Conservation (phyloP, 306 rosid genomes). For the Cucurbita moschata region DNA sequence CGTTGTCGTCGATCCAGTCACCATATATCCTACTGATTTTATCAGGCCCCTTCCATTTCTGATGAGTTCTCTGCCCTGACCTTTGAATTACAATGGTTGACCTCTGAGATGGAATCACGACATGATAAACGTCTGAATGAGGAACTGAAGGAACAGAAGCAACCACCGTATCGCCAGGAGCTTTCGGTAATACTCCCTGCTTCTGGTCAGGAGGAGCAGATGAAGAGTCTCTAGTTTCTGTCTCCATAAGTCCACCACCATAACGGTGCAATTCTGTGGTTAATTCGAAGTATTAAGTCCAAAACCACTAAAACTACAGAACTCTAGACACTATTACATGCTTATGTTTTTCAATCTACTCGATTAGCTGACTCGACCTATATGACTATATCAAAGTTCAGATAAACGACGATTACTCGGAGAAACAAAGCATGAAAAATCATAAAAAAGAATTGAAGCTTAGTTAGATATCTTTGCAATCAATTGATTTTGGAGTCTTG, state of each 20-base stretch:
- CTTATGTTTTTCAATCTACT: background rate
- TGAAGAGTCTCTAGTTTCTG: slow-evolving; percentile 60
- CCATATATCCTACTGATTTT: slow-evolving; percentile 98
- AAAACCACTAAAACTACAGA: background rate
- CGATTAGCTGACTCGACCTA: background rate
- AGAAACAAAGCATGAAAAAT: background rate
- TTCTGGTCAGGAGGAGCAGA: slow-evolving; percentile 40
- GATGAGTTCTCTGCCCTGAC: slow-evolving; percentile 77
- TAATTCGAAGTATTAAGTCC: slow-evolving; percentile 1
- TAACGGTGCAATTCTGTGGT: slow-evolving; percentile 72
- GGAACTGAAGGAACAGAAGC: slow-evolving; percentile 47
- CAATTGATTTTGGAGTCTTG: background rate
- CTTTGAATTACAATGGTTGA: slow-evolving; percentile 60
- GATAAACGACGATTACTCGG: background rate
- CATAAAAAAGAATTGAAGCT: background rate
- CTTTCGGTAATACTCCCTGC: slow-evolving; percentile 50
- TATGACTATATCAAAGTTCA: background rate
- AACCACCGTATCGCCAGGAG: slow-evolving; percentile 46
- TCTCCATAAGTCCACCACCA: slow-evolving; percentile 83
- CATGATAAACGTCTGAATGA: slow-evolving; percentile 66
- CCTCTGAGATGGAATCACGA: slow-evolving; percentile 76
- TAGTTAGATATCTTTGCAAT: background rate
- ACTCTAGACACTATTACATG: background rate
- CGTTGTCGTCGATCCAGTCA: slow-evolving; percentile 91
- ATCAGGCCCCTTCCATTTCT: slow-evolving; percentile 99